Evolutionary conservation across 345 rosid species (phyloP), one percentile per base, ranked within the genome.

Genomic region (Acer negundo): DNA sequence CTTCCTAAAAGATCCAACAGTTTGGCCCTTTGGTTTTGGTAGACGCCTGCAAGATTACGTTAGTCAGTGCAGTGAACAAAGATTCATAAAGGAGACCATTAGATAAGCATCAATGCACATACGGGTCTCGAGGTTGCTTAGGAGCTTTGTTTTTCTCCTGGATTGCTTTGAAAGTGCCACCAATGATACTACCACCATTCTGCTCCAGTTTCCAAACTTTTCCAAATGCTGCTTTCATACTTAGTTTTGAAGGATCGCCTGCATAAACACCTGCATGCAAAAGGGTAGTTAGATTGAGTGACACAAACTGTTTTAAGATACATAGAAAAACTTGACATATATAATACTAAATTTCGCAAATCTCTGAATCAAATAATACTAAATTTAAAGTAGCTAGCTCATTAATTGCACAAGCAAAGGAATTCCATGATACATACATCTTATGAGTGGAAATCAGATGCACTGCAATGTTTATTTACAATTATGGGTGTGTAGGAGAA

Each of bases 171-270:
- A 91, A 77, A 79, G 96, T 84, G 65, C 97, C 98, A 61, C 97
- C 97, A 79, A 92, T 87, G 78, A 93, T 92, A 73, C 95, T 91
- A 44, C 97, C 95, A 70, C 97, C 97, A 69, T 44, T 88, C 85
- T 93, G 94, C 88, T 93, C 98, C 69, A 95, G 87, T 77, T 87
- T 95, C 99, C 99, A 95, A 62, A 93, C 98, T 82, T 89, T 91
- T 82, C 98, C 99, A 87, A 93, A 93, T 4, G 99, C 98, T 55
- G 99, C 98, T 79, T 91, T 93, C 98, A 93, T 95, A 77, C 95
- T 95, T 72, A 93, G 74, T 69, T 90, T 92, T 67, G 98, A 87
- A 80, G 99, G 99, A 85, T 93, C 92, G 44, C 98, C 98, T 0
- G 99, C 97, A 90, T 93, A 93, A 79, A 95, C 97, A 61, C 99